Evolutionary conservation across 176 grass and related monocot genomes (phyloP), one percentile per base, ranked within the genome.

Genomic region (Musa troglodytarum): DNA sequence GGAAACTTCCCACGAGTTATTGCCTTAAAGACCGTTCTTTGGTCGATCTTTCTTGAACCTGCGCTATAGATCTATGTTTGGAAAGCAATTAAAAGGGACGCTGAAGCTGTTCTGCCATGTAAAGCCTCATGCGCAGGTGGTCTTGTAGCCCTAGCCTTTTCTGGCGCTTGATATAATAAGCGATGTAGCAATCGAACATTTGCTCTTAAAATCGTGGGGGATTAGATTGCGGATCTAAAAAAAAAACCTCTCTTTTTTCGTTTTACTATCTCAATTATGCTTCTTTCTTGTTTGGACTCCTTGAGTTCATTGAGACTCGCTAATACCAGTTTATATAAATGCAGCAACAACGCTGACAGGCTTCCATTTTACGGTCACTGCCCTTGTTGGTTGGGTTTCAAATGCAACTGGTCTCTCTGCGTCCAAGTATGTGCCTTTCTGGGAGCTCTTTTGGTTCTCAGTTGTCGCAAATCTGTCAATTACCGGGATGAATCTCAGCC

Each of bases 381-480:
- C 89, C 65, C 80, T 96, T 66, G 89, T 96, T 65, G 93, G 93
- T 6, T 96, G 87, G 85, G 81, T 96, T 79, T 96, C 93, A 52
- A 92, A 81, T 77, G 93, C 90, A 74, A 83, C 85, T 69, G 93
- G 93, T 71, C 89, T 92, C 78, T 96, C 93, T 28, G 70, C 82
- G 50, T 90, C 93, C 73, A 96, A 96, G 88, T 76, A 88, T 74
- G 89, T 96, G 11, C 93, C 93, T 51, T 80, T 96, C 9, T 92
- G 89, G 93, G 89, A 96, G 87, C 89, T 96, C 61, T 73, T 96
- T 6, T 96, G 93, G 93, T 96, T 92, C 83, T 92, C 93, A 1
- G 77, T 96, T 82, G 89, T 96, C 75, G 89, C 93, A 70, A 92
- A 92, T 88, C 74, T 89, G 72, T 96, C 93, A 73, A 96, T 96